These are phyloP conservation scores for Hydrangea macrophylla DNA, from an alignment of 148 eudicot genomes.

Conservation along the genomic window DNA sequence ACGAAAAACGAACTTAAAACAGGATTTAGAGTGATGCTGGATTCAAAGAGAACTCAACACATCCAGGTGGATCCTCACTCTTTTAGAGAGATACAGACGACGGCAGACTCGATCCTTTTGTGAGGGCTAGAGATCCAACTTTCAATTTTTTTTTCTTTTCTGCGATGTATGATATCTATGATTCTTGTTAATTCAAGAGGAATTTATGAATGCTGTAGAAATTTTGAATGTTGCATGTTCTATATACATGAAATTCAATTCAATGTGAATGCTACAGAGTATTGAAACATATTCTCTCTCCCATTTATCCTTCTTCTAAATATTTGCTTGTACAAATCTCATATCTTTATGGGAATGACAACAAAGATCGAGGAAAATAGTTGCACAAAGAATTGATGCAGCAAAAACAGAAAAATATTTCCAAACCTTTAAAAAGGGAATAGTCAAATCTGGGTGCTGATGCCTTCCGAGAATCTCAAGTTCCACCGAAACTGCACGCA, in stretches of 20 bases:
- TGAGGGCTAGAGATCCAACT: neutral
- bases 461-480: slow-evolving; percentile 94
- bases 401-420: neutral
- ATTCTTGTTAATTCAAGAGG: neutral
- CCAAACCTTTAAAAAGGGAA: slow-evolving; percentile 79
- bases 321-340: neutral
- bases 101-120: neutral
- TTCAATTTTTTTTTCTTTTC: no score
- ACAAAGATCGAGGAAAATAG: neutral
- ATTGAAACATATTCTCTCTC: neutral
- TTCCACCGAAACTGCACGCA: slow-evolving; percentile 79
- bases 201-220: neutral
- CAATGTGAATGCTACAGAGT: no score
- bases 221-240: neutral
- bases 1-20: no score
- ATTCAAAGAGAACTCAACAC: neutral
- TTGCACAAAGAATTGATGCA: neutral
- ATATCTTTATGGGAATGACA: neutral
- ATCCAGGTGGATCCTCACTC: neutral
- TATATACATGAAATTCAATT: neutral
- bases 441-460: slow-evolving; percentile 84
- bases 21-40: neutral
- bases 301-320: neutral
- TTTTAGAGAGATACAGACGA: neutral
- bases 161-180: neutral